Evolutionary conservation across 176 grass and related monocot genomes (phyloP).

Genomic region (Cymbopogon citratus): DNA sequence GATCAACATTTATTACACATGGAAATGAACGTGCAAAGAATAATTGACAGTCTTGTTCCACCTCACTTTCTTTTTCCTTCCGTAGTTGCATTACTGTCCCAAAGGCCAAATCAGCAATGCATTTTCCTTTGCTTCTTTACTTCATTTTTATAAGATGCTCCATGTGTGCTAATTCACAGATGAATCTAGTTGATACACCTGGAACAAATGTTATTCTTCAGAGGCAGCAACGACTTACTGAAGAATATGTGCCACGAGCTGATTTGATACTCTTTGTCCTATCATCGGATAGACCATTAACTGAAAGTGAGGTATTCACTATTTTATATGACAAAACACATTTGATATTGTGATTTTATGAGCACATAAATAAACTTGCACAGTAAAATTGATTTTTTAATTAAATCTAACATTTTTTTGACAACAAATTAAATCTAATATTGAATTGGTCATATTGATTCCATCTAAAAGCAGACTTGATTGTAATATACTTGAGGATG

Average conservation of each 20-base stretch:
- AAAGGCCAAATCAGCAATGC: slow-evolving; percentile 5
- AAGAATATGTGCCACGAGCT: slow-evolving; percentile 94
- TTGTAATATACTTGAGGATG: not conserved
- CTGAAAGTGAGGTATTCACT: slow-evolving; percentile 79
- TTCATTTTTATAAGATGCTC: slow-evolving; percentile 15
- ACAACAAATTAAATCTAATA: too few species aligned
- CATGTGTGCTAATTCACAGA: slow-evolving; percentile 52
- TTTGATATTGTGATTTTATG: not conserved
- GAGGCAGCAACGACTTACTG: slow-evolving; percentile 95
- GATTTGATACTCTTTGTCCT: slow-evolving; percentile 91
- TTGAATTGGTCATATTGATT: too few species aligned
- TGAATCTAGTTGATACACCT: slow-evolving; percentile 97
- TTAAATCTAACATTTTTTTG: too few species aligned
- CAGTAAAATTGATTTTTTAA: too few species aligned
- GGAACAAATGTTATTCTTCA: slow-evolving; percentile 99
- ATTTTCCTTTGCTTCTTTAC: slow-evolving; percentile 8
- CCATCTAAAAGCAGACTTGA: too few species aligned
- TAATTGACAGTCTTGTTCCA: not conserved
- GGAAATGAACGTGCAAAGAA: slow-evolving; percentile 3
- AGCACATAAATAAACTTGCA: not conserved
- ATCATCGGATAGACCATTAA: slow-evolving; percentile 87
- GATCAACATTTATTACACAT: slow-evolving; percentile 4
- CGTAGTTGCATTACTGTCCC: slow-evolving; percentile 11
- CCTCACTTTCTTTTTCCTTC: not conserved
- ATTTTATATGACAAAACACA: not conserved